Evolutionary conservation across 768 basidiomycete genomes (phyloP).

Genomic region (Tricholoma bakamatsutake): DNA sequence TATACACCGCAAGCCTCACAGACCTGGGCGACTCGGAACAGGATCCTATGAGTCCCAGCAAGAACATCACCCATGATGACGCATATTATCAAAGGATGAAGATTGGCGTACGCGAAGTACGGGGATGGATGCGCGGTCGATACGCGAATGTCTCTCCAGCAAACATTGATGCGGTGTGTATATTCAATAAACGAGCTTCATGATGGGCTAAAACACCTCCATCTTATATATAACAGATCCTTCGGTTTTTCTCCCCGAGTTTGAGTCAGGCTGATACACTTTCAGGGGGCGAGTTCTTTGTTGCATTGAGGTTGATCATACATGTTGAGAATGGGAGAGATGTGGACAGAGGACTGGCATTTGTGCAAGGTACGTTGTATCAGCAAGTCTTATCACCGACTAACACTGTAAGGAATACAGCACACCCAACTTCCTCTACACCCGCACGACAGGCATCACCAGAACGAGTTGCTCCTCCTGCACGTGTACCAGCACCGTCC

Average conservation of each 20-base stretch:
- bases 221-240: slow-evolving; percentile 38
- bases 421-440: slow-evolving; percentile 17
- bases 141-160: slow-evolving; percentile 47
- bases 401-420: background rate
- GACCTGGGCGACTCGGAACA: slow-evolving; percentile 40
- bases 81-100: slow-evolving; percentile 46
- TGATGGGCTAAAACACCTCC: background rate
- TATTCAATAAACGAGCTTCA: background rate
- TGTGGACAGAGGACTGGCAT: slow-evolving; percentile 61
- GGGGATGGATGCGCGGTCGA: slow-evolving; percentile 72
- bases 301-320: slow-evolving; percentile 58
- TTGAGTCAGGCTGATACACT: slow-evolving; percentile 48
- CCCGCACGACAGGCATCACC: slow-evolving; percentile 5
- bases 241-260: slow-evolving; percentile 56
- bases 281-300: slow-evolving; percentile 71
- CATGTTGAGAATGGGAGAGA: slow-evolving; percentile 58
- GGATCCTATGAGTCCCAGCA: background rate
- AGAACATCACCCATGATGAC: slow-evolving; percentile 29
- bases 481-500: background rate
- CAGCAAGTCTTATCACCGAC: background rate
- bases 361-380: slow-evolving; percentile 59
- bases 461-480: slow-evolving; percentile 1
- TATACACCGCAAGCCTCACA: slow-evolving; percentile 56
- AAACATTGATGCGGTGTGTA: slow-evolving; percentile 51
- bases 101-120: slow-evolving; percentile 59